These are phyloP conservation scores for Leccinum rimulosum DNA, from an alignment of 768 basidiomycete genomes.

Conservation along the genomic window DNA sequence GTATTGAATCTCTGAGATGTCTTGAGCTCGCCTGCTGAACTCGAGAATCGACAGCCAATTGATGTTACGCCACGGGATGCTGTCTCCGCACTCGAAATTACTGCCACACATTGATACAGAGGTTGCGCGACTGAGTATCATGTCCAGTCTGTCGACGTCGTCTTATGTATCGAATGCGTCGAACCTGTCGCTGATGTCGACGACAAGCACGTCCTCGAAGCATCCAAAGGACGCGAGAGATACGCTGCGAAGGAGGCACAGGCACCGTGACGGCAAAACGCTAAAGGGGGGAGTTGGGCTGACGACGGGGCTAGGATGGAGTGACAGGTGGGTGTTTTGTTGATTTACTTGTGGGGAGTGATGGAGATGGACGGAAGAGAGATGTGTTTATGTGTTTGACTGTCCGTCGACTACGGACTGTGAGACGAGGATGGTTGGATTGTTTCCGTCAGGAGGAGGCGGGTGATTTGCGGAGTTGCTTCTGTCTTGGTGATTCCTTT, in stretches of 20 bases:
- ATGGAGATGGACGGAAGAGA: neutral
- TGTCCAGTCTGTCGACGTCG: constrained; percentile 21
- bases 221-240: constrained; percentile 53
- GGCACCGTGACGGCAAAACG: constrained; percentile 60
- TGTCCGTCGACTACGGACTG: constrained; percentile 5
- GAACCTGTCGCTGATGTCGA: constrained; percentile 24
- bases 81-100: constrained; percentile 65
- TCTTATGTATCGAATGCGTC: constrained; percentile 30
- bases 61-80: constrained; percentile 64
- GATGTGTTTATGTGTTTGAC: constrained; percentile 11
- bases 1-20: constrained; percentile 28
- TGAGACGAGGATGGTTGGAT: neutral
- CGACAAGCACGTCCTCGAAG: constrained; percentile 24
- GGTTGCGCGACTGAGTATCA: constrained; percentile 25
- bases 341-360: neutral
- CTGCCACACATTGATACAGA: constrained; percentile 34
- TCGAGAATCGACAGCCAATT: constrained; percentile 42
- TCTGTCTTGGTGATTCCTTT: constrained; percentile 7
- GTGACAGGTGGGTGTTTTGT: constrained; percentile 52
- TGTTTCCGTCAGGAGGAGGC: constrained; percentile 7
- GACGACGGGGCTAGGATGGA: constrained; percentile 74
- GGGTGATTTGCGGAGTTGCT: constrained; percentile 12
- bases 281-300: constrained; percentile 63
- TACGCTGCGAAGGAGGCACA: constrained; percentile 50
- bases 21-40: neutral